phyloP scores from a whole-genome alignment of 805 yeast species.

The Lipomyces starkeyi region DNA sequence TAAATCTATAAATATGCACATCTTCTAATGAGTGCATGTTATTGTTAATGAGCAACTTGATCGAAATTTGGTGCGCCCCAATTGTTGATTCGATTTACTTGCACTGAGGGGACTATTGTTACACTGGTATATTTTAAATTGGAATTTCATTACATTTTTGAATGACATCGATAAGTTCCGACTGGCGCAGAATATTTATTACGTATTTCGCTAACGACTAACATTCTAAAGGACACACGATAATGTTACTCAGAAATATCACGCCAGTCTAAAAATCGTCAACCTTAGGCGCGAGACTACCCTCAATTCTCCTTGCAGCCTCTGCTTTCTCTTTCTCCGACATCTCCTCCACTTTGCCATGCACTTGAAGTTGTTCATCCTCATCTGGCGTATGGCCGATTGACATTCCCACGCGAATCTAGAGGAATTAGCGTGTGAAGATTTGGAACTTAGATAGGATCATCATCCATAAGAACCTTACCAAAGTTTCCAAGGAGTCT shows the following conservation, averaged over 20 bases:
- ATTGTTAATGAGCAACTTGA: too few species aligned
- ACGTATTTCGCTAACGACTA: background rate
- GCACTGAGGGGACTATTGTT: too few species aligned
- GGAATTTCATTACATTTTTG: too few species aligned
- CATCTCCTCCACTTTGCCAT: constrained; percentile 41
- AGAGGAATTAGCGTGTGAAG: background rate
- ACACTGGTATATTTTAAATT: too few species aligned
- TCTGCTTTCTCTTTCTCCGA: constrained; percentile 26
- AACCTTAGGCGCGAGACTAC: constrained; percentile 21
- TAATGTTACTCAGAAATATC: background rate
- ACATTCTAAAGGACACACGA: background rate
- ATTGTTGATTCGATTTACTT: too few species aligned
- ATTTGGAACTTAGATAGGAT: background rate
- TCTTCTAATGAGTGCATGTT: too few species aligned
- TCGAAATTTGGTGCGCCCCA: too few species aligned
- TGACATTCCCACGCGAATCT: constrained; percentile 76
- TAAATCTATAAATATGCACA: too few species aligned
- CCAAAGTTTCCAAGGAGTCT: constrained; percentile 77
- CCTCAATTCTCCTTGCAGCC: constrained; percentile 33
- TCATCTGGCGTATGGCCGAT: constrained; percentile 72
- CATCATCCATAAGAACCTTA: constrained; percentile 47
- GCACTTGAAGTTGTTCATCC: constrained; percentile 36
- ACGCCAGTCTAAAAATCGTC: background rate
- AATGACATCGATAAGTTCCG: background rate
- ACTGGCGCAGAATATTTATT: background rate